phyloP scores from a whole-genome alignment of 1,284 basidiomycete genomes.

The Sporisorium exsertum region DNA sequence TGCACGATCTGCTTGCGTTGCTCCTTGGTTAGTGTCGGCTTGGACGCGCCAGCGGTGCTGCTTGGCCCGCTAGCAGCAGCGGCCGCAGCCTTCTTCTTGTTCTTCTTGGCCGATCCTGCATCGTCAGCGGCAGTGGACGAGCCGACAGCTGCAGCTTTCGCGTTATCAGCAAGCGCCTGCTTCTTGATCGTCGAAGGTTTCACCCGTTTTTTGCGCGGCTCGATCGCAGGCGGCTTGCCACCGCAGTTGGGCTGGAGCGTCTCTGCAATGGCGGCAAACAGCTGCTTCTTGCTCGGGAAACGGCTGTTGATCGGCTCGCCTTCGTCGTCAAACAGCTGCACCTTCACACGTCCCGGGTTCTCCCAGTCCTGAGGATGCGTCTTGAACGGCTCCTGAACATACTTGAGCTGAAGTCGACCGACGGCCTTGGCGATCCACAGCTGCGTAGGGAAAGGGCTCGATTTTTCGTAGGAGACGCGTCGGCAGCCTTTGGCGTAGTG shows the following conservation, averaged over 20 bases:
- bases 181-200: slow-evolving; percentile 43
- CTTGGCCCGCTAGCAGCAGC: slow-evolving; percentile 7
- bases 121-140: slow-evolving; percentile 17
- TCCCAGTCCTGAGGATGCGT: slow-evolving; percentile 95
- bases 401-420: slow-evolving; percentile 79
- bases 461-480: slow-evolving; percentile 81
- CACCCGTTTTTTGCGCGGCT: slow-evolving; percentile 43
- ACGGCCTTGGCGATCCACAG: slow-evolving; percentile 90
- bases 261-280: slow-evolving; percentile 70
- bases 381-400: slow-evolving; percentile 85
- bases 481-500: slow-evolving; percentile 84
- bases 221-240: slow-evolving; percentile 58
- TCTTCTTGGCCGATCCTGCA: slow-evolving; percentile 25
- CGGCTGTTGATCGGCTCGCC: slow-evolving; percentile 78
- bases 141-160: slow-evolving; percentile 27
- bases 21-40: slow-evolving; percentile 37
- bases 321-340: slow-evolving; percentile 84
- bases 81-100: slow-evolving; percentile 32
- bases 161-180: slow-evolving; percentile 45
- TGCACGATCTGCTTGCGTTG: slow-evolving; percentile 33
- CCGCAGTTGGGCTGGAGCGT: slow-evolving; percentile 57
- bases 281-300: slow-evolving; percentile 80
- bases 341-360: slow-evolving; percentile 82
- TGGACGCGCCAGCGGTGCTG: slow-evolving; percentile 19
- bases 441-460: slow-evolving; percentile 93